A percentile compares a stretch with the other conserved stretches of the same genome.
Evolutionary conservation across 1,284 basidiomycete genomes (phyloP).

Genomic region (Trichosporon sp.): DNA sequence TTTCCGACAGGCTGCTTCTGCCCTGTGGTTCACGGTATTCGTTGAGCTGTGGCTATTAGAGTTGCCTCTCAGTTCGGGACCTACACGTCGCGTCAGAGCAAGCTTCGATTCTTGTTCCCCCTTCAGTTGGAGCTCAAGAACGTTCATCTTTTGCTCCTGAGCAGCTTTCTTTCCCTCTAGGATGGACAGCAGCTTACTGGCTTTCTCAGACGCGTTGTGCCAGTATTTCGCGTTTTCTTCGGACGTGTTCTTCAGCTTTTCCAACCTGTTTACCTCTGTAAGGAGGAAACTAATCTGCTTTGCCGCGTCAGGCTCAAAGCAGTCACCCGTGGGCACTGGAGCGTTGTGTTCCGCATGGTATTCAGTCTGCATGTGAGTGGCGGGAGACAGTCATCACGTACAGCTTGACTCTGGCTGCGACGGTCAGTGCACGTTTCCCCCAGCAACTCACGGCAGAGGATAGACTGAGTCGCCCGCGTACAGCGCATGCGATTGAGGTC

Average conservation of each 20-base stretch:
- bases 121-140: conserved; percentile 17
- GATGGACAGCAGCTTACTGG: conserved; percentile 32
- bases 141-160: conserved; percentile 20
- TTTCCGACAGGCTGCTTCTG: background rate
- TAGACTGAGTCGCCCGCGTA: background rate
- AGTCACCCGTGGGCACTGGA: background rate
- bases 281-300: background rate
- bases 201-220: background rate
- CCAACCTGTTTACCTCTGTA: background rate
- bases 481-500: background rate
- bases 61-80: background rate
- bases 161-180: conserved; percentile 31
- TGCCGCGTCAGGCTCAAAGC: background rate
- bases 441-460: background rate
- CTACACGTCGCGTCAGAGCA: background rate
- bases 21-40: background rate
- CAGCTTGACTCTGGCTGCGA: background rate
- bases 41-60: background rate
- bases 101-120: background rate
- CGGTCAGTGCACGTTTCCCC: background rate
- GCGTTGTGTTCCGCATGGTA: too few relatives aligned
- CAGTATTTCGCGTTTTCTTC: background rate
- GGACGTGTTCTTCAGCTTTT: background rate
- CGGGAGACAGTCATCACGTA: too few relatives aligned
- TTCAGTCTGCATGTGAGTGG: background rate